Base-by-base conservation (phyloP, 495 filamentous ascomycete species). In the Astrocystis sublimbata region DNA sequence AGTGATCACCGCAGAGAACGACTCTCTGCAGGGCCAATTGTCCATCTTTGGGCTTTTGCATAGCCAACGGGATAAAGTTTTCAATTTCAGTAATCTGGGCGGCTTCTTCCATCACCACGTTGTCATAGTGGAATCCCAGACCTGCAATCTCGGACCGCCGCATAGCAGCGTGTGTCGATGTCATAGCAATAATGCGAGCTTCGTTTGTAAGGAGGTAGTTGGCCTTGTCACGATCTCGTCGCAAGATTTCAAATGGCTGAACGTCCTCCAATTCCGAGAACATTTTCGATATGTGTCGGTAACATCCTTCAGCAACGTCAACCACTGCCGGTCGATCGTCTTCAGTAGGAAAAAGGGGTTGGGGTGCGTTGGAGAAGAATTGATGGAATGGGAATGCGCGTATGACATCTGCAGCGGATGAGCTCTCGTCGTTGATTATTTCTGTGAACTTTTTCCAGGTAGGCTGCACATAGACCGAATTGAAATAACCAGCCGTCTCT, bases 71-170 rank as follows among this genome's bases (percentile, higher is more conserved):
- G 55, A 98, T 92, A 75, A 99, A 97, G 68, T 91, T 96, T 70
- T 98, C 96, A 43, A 97, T 90, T 71, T 99, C 94, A 9, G 96
- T 98, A 70, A 98, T 96, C 67, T 99, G 94, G 21, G 94, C 94
- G 2, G 94, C 92, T 78, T 99, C 94, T 82, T 99, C 94, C 93
- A 99, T 96, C 52, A 99, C 81, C 13, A 99, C 89, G 65, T 97
- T 98, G 75, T 98, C 93, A 66, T 98, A 99, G 65, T 92, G 90
- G 80, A 99, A 98, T 6, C 94, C 96, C 45, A 97, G 81, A 19
- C 85, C 82, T 0, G 91, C 88, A 67, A 99, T 99, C 68, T 98
- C 94, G 62, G 90, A 87, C 50, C 92, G 83, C 60, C 93, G 88
- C 88, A 98, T 99, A n/a, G 94, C 94, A 10, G 94, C 96, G 76